Base-by-base conservation (phyloP, 225 moss, liverwort and hornwort species). In the Neckera pumila region DNA sequence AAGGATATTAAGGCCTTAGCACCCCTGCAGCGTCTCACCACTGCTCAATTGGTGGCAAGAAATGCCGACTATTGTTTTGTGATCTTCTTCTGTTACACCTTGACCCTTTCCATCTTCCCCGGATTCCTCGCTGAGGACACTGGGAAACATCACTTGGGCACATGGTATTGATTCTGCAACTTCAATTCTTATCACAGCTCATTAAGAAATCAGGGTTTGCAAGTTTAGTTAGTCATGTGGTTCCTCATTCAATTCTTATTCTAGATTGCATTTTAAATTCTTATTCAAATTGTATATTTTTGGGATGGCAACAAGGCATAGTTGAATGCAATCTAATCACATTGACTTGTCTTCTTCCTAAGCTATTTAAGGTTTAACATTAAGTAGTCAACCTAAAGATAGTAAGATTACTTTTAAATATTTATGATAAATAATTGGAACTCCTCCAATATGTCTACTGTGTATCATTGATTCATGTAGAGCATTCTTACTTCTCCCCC, bases 61-160 rank as follows among this genome's bases (percentile, higher is more conserved):
- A 98, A 96, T 82, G 87, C 90, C 80, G 95, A 96, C 87, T 98
- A 96, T 47, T 94, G 91, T 70, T 94, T 96, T 58, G 90, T 94
- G 14, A 92, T 96, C 21, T 86, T 92, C 58, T 91, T 92, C 81
- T 92, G 92, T 45, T 96, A 92, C 91, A 87, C 91, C 28, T 86
- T 98, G 79, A 93, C 92, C 17, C 94, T 98, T 14, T 96, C 96
- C 21, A 98, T 96, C 89, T 96, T 98, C 90, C 97, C 96, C 72
- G 96, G 97, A 13, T 98, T 98, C 90, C 92, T 98, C 14, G 86
- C 95, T 19, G 97, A 98, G 72, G 97, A 98, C 89, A 98, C 97
- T 36, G 97, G 97, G 64, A 87, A 91, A 7, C 97, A 98, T 84
- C 92, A 92, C 60, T 86, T 98, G 54, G 95, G 96, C 80, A 93